phyloP scores from a whole-genome alignment of 2,329 filamentous ascomycete species.

The Stylonectria norvegica region DNA sequence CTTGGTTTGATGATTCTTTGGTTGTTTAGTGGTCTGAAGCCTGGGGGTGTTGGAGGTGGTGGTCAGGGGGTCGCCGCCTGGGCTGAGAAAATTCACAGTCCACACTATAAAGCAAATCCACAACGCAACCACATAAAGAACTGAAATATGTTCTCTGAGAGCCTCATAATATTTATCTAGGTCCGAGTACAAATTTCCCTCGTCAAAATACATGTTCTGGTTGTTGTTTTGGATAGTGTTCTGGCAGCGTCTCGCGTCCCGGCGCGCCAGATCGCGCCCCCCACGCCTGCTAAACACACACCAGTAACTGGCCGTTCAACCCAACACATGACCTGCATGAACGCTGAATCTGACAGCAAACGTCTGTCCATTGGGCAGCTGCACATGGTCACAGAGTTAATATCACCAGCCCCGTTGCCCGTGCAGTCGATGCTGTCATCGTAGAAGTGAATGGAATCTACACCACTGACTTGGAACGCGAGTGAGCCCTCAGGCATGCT shows the following conservation, averaged over 20 bases:
- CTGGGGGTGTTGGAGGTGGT: not conserved
- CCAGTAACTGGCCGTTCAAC: not conserved
- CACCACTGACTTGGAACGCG: too few relatives aligned
- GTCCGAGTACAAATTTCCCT: constrained; percentile 7
- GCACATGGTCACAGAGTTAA: too few relatives aligned
- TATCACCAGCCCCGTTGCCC: too few relatives aligned
- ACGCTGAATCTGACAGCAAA: not conserved
- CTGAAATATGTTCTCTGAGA: not conserved
- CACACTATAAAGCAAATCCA: not conserved
- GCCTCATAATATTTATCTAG: not conserved
- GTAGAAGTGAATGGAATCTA: too few relatives aligned
- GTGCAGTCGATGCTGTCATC: too few relatives aligned
- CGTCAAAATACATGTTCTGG: constrained; percentile 10
- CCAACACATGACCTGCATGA: not conserved
- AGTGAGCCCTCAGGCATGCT: too few relatives aligned
- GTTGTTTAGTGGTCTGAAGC: not conserved
- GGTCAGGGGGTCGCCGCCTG: not conserved
- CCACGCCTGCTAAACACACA: not conserved
- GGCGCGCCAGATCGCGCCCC: not conserved
- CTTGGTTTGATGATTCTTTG: not conserved
- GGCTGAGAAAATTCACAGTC: not conserved
- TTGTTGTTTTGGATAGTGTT: constrained; percentile 14
- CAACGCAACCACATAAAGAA: constrained; percentile 1
- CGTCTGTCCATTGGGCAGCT: not conserved
- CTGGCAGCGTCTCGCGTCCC: not conserved